Conservation (phyloP, 2,329 filamentous ascomycete genomes). For the Exophiala sp. region DNA sequence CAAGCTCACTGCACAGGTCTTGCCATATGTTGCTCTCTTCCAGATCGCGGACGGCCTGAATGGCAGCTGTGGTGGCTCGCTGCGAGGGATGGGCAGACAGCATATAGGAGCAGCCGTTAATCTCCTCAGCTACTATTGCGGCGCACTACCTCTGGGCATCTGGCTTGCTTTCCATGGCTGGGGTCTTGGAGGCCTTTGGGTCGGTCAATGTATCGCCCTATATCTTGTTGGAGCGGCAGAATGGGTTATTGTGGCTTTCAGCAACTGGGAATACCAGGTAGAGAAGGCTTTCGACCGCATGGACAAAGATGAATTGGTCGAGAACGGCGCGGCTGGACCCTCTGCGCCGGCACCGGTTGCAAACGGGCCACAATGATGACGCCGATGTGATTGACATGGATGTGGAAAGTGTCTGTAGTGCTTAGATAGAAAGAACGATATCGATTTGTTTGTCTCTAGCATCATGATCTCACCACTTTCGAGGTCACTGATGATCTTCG, state of each 20-base stretch:
- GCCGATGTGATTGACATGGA: neutral
- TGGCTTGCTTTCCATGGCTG: slow-evolving; percentile 81
- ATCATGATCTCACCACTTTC: too few species aligned
- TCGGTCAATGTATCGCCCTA: slow-evolving; percentile 73
- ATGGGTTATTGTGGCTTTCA: slow-evolving; percentile 72
- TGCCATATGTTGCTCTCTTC: slow-evolving; percentile 82
- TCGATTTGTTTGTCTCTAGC: too few species aligned
- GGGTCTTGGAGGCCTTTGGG: slow-evolving; percentile 74
- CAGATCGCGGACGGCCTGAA: slow-evolving; percentile 86
- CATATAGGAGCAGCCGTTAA: slow-evolving; percentile 80
- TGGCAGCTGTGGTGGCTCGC: slow-evolving; percentile 71
- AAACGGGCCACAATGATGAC: slow-evolving; percentile 21
- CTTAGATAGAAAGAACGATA: too few species aligned
- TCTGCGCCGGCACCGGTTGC: slow-evolving; percentile 15
- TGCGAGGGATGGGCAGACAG: slow-evolving; percentile 79
- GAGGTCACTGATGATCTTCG: too few species aligned
- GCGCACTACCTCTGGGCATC: slow-evolving; percentile 73
- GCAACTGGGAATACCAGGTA: slow-evolving; percentile 71
- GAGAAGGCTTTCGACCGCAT: slow-evolving; percentile 63
- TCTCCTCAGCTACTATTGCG: slow-evolving; percentile 74
- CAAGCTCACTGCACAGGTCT: slow-evolving; percentile 66
- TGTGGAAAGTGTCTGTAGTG: slow-evolving; percentile 2
- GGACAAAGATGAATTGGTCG: slow-evolving; percentile 43
- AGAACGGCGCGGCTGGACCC: slow-evolving; percentile 20
- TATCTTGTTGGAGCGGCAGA: slow-evolving; percentile 73